Percentiles rank a stretch among this genome's conserved stretches.
phyloP scores from a whole-genome alignment of 2,329 filamentous ascomycete genomes.

The Fusarium praegraminearum region DNA sequence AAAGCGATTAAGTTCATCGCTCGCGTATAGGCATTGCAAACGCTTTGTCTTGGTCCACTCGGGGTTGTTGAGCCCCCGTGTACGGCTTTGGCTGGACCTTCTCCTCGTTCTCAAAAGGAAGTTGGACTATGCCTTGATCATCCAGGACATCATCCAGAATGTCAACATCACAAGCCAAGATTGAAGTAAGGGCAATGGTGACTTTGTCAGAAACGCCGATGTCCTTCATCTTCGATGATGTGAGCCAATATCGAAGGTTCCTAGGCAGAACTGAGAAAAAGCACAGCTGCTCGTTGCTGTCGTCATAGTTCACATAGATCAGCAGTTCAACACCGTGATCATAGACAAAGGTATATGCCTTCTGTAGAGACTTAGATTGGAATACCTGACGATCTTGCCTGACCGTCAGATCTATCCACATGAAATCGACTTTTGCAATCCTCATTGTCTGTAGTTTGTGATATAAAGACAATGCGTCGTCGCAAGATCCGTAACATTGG shows the following conservation, averaged over 20 bases:
- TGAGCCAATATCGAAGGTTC: conserved; percentile 1
- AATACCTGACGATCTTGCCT: conserved; percentile 6
- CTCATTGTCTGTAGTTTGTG: conserved; percentile 6
- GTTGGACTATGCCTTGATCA: conserved; percentile 25
- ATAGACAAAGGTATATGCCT: not conserved
- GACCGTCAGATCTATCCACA: conserved; percentile 6
- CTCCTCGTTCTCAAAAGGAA: conserved; percentile 23
- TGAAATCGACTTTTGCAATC: conserved; percentile 8
- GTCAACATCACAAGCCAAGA: conserved; percentile 6
- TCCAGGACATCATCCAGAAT: conserved; percentile 22
- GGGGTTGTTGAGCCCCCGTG: not conserved
- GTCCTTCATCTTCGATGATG: no score
- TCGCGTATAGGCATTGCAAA: not conserved
- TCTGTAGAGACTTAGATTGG: not conserved
- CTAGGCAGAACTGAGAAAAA: conserved; percentile 20
- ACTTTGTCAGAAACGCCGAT: not conserved
- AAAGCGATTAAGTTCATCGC: rapidly evolving
- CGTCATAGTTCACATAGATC: conserved; percentile 6
- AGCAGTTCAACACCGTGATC: not conserved
- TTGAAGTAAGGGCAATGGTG: conserved; percentile 14
- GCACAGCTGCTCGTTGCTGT: conserved; percentile 2
- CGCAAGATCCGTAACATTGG: conserved; percentile 6
- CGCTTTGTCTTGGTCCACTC: not conserved
- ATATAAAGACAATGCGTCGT: conserved; percentile 13
- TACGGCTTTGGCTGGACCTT: not conserved